phyloP scores from a whole-genome alignment of 441 rosid genomes.

The Populus trichocarpa region DNA sequence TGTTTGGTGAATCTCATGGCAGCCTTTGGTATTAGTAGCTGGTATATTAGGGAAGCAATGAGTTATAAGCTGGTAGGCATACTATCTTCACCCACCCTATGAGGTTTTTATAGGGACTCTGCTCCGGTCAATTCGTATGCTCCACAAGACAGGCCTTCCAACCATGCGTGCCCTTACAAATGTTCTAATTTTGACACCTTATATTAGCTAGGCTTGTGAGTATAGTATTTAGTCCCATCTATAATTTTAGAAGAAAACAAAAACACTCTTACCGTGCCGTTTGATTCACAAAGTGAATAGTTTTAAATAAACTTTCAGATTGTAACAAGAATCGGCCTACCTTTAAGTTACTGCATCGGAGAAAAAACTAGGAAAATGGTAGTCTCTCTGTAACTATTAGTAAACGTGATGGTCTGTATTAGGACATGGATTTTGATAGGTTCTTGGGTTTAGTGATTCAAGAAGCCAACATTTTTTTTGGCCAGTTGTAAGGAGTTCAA shows the following conservation, averaged over 20 bases:
- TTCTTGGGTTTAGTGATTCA: too few species aligned
- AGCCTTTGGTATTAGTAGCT: background rate
- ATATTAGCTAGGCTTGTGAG: too few species aligned
- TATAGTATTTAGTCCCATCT: background rate
- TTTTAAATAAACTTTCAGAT: background rate
- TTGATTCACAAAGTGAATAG: background rate
- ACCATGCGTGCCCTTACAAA: background rate
- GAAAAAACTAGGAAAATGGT: too few species aligned
- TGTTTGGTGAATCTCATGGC: slow-evolving; percentile 4
- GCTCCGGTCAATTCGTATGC: too few species aligned
- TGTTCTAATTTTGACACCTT: background rate
- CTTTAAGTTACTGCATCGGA: too few species aligned
- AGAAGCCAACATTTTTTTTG: too few species aligned
- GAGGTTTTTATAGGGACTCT: background rate
- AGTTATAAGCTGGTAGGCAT: background rate
- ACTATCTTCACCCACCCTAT: background rate
- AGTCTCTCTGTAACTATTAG: too few species aligned
- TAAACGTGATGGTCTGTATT: too few species aligned
- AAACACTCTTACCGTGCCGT: background rate
- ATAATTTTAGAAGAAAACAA: background rate
- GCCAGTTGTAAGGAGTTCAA: too few species aligned
- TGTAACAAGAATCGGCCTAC: too few species aligned
- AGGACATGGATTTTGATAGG: too few species aligned
- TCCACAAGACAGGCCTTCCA: background rate
- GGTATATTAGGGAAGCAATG: background rate